Conservation (phyloP, 1,139 yeast species). For the Hyphopichia wangnamkhiaoensis region DNA sequence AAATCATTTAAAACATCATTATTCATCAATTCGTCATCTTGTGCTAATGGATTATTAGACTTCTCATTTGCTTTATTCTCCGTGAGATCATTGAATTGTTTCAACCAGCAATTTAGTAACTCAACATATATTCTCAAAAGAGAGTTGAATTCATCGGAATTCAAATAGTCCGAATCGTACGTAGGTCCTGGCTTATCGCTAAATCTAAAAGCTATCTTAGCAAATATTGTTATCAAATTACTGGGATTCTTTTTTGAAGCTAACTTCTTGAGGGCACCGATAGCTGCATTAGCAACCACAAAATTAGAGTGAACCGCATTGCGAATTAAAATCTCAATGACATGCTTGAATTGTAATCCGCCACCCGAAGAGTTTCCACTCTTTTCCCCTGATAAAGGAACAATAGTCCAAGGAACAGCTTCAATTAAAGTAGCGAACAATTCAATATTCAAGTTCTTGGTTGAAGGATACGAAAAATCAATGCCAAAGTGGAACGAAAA, state of each 20-base stretch:
- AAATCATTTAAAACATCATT: conserved; percentile 45
- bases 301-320: conserved; percentile 71
- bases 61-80: conserved; percentile 18
- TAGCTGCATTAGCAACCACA: conserved; percentile 62
- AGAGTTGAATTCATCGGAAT: conserved; percentile 57
- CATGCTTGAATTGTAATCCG: conserved; percentile 53
- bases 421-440: conserved; percentile 71
- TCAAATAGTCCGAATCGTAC: conserved; percentile 56
- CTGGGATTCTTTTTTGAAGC: conserved; percentile 75
- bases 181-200: conserved; percentile 60
- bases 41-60: conserved; percentile 30
- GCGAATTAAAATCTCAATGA: conserved; percentile 73
- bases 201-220: conserved; percentile 77
- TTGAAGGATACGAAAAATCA: conserved; percentile 36
- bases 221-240: conserved; percentile 68
- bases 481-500: conserved; percentile 57
- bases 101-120: conserved; percentile 77
- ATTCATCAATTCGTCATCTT: conserved; percentile 42
- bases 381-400: conserved; percentile 32
- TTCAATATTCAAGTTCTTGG: conserved; percentile 50
- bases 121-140: conserved; percentile 75
- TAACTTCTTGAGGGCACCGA: conserved; percentile 60
- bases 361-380: conserved; percentile 36
- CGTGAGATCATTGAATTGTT: conserved; percentile 46
- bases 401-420: conserved; percentile 67